Evolutionary conservation across 805 yeast genomes (phyloP).

Genomic region (Ogataea henricii): DNA sequence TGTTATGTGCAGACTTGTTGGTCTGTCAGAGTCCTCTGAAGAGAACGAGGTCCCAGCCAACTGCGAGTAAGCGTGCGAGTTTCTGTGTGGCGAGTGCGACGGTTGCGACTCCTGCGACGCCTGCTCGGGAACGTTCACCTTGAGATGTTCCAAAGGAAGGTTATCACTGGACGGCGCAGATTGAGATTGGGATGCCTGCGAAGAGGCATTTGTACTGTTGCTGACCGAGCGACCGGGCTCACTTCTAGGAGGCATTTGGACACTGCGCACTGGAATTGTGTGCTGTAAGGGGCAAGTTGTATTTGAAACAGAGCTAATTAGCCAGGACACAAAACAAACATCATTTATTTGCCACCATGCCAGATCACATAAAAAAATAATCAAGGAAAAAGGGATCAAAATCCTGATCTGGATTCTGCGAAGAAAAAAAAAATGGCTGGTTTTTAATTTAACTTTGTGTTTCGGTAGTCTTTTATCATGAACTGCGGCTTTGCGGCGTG

Average conservation of each 20-base stretch:
- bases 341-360: not conserved
- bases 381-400: slow-evolving; percentile 1
- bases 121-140: not conserved
- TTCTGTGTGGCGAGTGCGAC: slow-evolving; percentile 12
- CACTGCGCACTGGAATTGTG: not conserved
- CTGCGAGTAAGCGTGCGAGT: slow-evolving; percentile 7
- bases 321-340: not conserved
- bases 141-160: not conserved
- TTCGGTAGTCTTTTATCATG: not conserved
- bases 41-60: slow-evolving; percentile 2
- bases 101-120: not conserved
- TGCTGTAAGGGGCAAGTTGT: not conserved
- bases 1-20: slow-evolving; percentile 1
- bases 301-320: not conserved
- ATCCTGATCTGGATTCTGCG: not conserved
- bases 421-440: slow-evolving; percentile 18
- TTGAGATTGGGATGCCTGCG: not conserved
- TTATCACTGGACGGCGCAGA: not conserved
- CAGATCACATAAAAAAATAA: slow-evolving; percentile 3
- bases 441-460: slow-evolving; percentile 5
- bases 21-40: slow-evolving; percentile 4
- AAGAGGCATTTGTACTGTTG: not conserved
- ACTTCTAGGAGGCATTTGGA: slow-evolving; percentile 6
- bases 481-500: slow-evolving; percentile 11
- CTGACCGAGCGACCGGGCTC: slow-evolving; percentile 5